These are phyloP conservation scores for Psilocybe mexicana DNA, from an alignment of 1,284 basidiomycete species.

Conservation along the genomic window DNA sequence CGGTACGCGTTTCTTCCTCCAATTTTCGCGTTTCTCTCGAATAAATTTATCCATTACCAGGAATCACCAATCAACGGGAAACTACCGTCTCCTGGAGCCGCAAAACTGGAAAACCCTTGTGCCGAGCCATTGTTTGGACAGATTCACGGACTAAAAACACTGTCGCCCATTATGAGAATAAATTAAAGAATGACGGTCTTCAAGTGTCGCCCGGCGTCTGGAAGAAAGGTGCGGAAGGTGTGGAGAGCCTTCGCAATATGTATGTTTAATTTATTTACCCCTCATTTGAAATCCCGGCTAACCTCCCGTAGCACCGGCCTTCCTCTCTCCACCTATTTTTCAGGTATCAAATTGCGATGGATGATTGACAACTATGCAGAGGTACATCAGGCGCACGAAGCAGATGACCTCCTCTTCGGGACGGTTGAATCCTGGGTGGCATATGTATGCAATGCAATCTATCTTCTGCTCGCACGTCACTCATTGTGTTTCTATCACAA, in stretches of 20 bases:
- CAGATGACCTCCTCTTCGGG: constrained; percentile 86
- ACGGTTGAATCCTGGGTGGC: constrained; percentile 97
- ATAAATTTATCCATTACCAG: constrained; percentile 37
- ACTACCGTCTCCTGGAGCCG: constrained; percentile 95
- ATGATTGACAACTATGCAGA: constrained; percentile 90
- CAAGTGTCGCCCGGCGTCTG: constrained; percentile 67
- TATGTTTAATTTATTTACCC: constrained; percentile 37
- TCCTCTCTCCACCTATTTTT: constrained; percentile 96
- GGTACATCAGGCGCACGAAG: constrained; percentile 80
- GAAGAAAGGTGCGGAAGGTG: constrained; percentile 71
- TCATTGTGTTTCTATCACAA: constrained; percentile 8
- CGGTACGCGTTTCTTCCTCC: constrained; percentile 51
- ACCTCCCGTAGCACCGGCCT: constrained; percentile 71
- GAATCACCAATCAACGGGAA: constrained; percentile 98
- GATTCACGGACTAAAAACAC: constrained; percentile 88
- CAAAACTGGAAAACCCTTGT: constrained; percentile 85
- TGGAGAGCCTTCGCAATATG: constrained; percentile 69
- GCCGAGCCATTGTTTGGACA: constrained; percentile 94
- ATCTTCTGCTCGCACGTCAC: constrained; percentile 8
- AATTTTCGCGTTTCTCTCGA: constrained; percentile 6
- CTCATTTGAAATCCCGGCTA: background rate
- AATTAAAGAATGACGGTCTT: constrained; percentile 75
- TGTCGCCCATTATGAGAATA: constrained; percentile 78
- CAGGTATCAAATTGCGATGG: constrained; percentile 95
- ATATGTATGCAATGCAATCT: constrained; percentile 60